phyloP scores from a whole-genome alignment of 805 yeast genomes.

The Clavispora santaluciae region DNA sequence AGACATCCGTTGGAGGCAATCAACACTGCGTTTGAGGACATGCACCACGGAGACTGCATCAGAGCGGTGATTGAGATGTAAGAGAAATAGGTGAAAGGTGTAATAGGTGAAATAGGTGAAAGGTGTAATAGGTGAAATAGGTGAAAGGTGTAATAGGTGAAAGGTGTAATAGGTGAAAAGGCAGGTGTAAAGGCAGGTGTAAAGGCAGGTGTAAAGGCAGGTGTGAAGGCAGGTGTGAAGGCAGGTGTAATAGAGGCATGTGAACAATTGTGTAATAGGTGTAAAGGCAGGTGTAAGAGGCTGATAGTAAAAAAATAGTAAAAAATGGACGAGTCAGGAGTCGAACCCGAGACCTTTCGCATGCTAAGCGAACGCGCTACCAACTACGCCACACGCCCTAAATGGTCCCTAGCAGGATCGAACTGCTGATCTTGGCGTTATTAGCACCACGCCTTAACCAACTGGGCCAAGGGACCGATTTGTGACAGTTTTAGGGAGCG shows the following conservation, averaged over 20 bases:
- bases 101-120: too few relatives aligned
- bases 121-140: too few relatives aligned
- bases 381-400: constrained; percentile 78
- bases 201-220: too few relatives aligned
- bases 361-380: constrained; percentile 80
- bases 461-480: constrained; percentile 49
- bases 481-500: too few relatives aligned
- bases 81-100: too few relatives aligned
- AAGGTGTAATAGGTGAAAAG: too few relatives aligned
- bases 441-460: constrained; percentile 52
- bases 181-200: too few relatives aligned
- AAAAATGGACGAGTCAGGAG: constrained; percentile 65
- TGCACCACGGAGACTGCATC: constrained; percentile 91
- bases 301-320: constrained; percentile 21
- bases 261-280: too few relatives aligned
- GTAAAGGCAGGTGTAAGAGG: too few relatives aligned
- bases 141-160: too few relatives aligned
- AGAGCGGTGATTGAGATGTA: constrained; percentile 75
- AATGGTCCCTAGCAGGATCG: constrained; percentile 80
- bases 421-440: constrained; percentile 66
- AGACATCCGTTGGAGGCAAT: constrained; percentile 72
- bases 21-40: constrained; percentile 87
- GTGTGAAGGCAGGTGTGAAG: too few relatives aligned
- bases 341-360: constrained; percentile 77
- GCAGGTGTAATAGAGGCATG: too few relatives aligned